phyloP scores from a whole-genome alignment of 2,329 filamentous ascomycete species.

The Calonectria hongkongensis region DNA sequence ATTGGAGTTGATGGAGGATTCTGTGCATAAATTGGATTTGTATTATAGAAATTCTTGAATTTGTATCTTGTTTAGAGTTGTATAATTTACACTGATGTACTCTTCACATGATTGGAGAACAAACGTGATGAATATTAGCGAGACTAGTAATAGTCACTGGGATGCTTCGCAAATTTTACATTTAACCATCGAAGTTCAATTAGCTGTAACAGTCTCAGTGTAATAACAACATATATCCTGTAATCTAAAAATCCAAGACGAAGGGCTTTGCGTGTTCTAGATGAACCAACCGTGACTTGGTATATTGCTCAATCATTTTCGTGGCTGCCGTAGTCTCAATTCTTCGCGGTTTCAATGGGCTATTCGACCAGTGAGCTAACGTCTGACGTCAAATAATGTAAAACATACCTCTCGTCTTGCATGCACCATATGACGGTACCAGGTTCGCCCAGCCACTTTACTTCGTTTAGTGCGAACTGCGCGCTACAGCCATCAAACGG shows the following conservation, averaged over 20 bases:
- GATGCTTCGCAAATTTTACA: too few species aligned
- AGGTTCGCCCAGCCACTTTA: conserved; percentile 11
- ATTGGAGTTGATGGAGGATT: background rate
- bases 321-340: background rate
- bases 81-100: too few species aligned
- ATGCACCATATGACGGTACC: background rate
- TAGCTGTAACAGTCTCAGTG: too few species aligned
- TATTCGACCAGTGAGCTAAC: background rate
- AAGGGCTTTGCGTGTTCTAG: background rate
- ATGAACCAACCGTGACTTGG: background rate
- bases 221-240: background rate
- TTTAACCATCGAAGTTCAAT: too few species aligned
- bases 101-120: too few species aligned
- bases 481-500: conserved; percentile 9
- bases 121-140: too few species aligned
- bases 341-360: background rate
- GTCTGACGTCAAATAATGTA: background rate
- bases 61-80: too few species aligned
- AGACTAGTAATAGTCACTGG: too few species aligned
- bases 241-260: background rate
- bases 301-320: background rate
- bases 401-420: background rate
- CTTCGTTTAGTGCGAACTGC: background rate
- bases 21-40: background rate
- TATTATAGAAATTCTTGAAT: too few species aligned